Evolutionary conservation across 2,329 filamentous ascomycete species (phyloP).

Genomic region (Colletotrichum costaricense): DNA sequence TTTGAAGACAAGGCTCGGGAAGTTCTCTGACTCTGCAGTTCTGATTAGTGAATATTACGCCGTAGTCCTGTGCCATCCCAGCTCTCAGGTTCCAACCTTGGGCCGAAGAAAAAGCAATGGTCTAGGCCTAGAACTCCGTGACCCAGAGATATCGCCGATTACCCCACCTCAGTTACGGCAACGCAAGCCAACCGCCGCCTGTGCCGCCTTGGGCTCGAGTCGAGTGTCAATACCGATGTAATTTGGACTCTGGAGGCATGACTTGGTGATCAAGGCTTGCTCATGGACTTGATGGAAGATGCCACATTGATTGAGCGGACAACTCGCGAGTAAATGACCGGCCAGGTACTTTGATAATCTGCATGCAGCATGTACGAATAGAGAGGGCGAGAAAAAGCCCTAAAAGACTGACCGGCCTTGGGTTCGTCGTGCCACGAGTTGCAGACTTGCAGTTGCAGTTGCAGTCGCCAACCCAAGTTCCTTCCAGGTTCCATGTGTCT

Average conservation of each 20-base stretch:
- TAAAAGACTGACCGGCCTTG: not conserved
- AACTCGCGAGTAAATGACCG: too few relatives aligned
- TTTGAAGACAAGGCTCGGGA: not conserved
- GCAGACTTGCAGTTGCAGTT: not conserved
- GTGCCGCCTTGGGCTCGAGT: not conserved
- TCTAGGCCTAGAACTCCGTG: slow-evolving; percentile 17
- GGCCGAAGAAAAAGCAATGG: not conserved
- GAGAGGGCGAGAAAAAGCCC: not conserved
- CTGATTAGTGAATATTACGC: not conserved
- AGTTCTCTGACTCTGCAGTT: not conserved
- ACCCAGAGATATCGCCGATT: slow-evolving; percentile 4
- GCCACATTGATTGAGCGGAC: not conserved
- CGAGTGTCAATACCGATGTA: too few relatives aligned
- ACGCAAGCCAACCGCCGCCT: not conserved
- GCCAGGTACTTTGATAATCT: too few relatives aligned
- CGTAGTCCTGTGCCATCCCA: not conserved
- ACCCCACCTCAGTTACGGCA: not conserved
- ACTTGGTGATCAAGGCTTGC: not conserved
- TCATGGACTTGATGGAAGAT: not conserved
- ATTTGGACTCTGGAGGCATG: not conserved
- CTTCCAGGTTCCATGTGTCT: slow-evolving; percentile 5
- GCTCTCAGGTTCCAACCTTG: not conserved
- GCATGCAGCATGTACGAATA: not conserved
- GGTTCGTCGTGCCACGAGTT: not conserved
- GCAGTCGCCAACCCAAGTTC: too few relatives aligned